Conservation (phyloP, 768 basidiomycete genomes). For the Amanita fuliginea region DNA sequence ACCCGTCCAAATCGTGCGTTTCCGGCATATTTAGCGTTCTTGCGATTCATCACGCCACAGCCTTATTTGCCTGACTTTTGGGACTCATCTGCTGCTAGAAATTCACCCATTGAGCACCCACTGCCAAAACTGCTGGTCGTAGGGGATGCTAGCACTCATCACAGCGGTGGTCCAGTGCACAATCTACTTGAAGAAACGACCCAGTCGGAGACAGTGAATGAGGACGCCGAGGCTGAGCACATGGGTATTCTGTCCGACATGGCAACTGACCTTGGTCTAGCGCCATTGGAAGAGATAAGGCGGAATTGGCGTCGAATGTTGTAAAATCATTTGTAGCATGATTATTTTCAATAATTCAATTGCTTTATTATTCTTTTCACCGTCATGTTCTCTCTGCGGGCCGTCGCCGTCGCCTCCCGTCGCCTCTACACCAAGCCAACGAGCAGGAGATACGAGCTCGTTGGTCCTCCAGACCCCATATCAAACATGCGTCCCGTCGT, state of each 20-base stretch:
- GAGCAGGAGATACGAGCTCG: conserved; percentile 17
- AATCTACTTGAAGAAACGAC: conserved; percentile 18
- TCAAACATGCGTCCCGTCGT: conserved; percentile 74
- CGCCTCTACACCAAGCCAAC: not conserved
- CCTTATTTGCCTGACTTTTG: conserved; percentile 37
- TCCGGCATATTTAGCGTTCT: conserved; percentile 1
- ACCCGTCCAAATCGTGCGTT: conserved; percentile 51
- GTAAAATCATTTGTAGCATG: conserved; percentile 8
- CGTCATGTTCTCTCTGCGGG: not conserved
- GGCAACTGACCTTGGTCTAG: conserved; percentile 34
- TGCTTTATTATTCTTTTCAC: not conserved
- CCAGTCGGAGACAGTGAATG: conserved; percentile 5
- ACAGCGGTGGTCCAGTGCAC: conserved; percentile 27
- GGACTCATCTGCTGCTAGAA: conserved; percentile 20
- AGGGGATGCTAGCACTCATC: conserved; percentile 25
- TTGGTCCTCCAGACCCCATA: conserved; percentile 69
- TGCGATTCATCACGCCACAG: conserved; percentile 14
- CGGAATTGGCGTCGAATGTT: conserved; percentile 18
- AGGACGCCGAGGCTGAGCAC: conserved; percentile 7
- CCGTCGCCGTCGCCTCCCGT: not conserved
- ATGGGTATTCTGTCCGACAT: conserved; percentile 32
- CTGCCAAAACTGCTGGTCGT: conserved; percentile 35
- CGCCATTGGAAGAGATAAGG: conserved; percentile 21
- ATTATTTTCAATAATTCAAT: too few relatives aligned
- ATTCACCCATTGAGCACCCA: conserved; percentile 12